These are phyloP conservation scores for Echinosphaeria canescens DNA, from an alignment of 2,329 filamentous ascomycete genomes.

Conservation along the genomic window DNA sequence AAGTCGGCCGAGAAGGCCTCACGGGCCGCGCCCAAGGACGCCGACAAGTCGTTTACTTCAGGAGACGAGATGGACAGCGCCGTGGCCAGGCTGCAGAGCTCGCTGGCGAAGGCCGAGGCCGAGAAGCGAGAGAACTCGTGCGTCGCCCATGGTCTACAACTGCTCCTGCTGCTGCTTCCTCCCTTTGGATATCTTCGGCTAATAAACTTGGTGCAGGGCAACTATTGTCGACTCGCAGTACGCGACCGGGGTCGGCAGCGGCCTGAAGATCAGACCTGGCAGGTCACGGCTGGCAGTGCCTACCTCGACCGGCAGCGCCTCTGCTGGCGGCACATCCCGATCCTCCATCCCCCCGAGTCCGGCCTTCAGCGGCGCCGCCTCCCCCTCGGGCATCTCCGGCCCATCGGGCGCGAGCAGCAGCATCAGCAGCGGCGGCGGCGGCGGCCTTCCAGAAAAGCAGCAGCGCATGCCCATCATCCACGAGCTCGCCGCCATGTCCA, in stretches of 20 bases:
- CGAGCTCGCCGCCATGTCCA: constrained; percentile 32
- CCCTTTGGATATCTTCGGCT: too few species aligned
- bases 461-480: constrained; percentile 29
- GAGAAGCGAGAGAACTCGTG: constrained; percentile 23
- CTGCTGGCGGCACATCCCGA: too few species aligned
- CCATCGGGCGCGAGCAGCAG: constrained; percentile 13
- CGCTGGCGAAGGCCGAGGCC: constrained; percentile 17
- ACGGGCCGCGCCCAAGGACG: constrained; percentile 4
- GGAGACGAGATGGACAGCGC: constrained; percentile 5
- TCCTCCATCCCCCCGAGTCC: constrained; percentile 31
- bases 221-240: too few species aligned
- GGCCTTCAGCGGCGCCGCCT: constrained; percentile 27
- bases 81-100: constrained; percentile 23
- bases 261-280: too few species aligned
- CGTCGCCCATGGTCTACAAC: too few species aligned
- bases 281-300: constrained; percentile 14
- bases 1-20: constrained; percentile 4
- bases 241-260: too few species aligned
- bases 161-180: too few species aligned
- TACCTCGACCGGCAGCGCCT: too few species aligned
- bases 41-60: too few species aligned
- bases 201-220: too few species aligned
- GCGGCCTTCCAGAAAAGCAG: constrained; percentile 18
- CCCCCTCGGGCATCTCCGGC: too few species aligned
- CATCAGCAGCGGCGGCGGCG: too few species aligned